phyloP scores from a whole-genome alignment of 192 early-diverging fungal genomes.

The Allomyces macrogynus region DNA sequence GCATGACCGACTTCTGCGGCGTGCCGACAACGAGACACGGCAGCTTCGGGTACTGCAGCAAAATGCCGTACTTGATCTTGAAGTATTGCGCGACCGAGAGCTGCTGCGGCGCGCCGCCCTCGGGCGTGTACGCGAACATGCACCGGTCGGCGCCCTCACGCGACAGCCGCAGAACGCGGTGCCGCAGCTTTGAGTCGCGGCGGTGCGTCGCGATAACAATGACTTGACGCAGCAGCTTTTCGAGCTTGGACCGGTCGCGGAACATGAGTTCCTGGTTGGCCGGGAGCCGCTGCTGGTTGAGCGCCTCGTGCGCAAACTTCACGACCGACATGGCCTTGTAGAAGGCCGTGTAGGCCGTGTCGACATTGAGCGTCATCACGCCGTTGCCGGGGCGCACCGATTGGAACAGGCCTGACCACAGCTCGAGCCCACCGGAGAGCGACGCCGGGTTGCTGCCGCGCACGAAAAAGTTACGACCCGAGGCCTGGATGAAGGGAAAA shows the following conservation, averaged over 20 bases:
- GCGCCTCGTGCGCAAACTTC: slow-evolving; percentile 31
- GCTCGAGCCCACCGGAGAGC: slow-evolving; percentile 57
- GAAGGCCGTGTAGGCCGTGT: slow-evolving; percentile 48
- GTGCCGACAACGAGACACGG: slow-evolving; percentile 51
- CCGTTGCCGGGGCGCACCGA: slow-evolving; percentile 59
- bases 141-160: slow-evolving; percentile 39
- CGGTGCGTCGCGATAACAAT: slow-evolving; percentile 35
- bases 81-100: slow-evolving; percentile 65
- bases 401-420: slow-evolving; percentile 87
- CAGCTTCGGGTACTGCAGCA: slow-evolving; percentile 52
- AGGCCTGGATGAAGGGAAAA: slow-evolving; percentile 2
- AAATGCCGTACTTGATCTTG: slow-evolving; percentile 41
- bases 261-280: slow-evolving; percentile 1
- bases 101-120: slow-evolving; percentile 16
- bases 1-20: slow-evolving; percentile 29
- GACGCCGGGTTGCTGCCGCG: slow-evolving; percentile 6
- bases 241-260: slow-evolving; percentile 21
- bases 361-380: slow-evolving; percentile 49
- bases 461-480: background rate
- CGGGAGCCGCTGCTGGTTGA: slow-evolving; percentile 35
- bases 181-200: slow-evolving; percentile 47
- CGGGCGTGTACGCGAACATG: slow-evolving; percentile 35
- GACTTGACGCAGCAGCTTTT: slow-evolving; percentile 28
- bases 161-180: slow-evolving; percentile 49
- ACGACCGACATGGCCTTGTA: slow-evolving; percentile 45